phyloP scores from a whole-genome alignment of 2,329 filamentous ascomycete species.

The Clonostachys byssicola region DNA sequence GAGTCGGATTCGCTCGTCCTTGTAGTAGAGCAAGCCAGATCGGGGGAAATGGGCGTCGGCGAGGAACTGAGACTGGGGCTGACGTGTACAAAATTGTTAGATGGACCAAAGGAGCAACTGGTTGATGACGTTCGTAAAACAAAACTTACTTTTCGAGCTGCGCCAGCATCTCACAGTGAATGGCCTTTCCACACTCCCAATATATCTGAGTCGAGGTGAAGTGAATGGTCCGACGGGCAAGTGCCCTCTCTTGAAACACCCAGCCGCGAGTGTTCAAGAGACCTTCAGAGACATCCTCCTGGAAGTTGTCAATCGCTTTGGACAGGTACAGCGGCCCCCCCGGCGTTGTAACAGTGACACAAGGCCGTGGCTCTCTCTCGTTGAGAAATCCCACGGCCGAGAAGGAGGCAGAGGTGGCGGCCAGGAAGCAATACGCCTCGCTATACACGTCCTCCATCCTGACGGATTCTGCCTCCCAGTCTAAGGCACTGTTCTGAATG shows the following conservation, averaged over 20 bases:
- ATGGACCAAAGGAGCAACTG: too few relatives aligned
- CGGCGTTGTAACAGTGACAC: not conserved
- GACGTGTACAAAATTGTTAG: too few relatives aligned
- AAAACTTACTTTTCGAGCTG: not conserved
- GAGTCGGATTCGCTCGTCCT: not conserved
- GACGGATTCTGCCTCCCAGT: conserved; percentile 16
- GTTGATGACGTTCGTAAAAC: too few relatives aligned
- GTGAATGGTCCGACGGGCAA: not conserved
- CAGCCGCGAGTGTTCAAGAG: not conserved
- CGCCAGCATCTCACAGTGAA: not conserved
- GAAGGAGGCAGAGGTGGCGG: not conserved
- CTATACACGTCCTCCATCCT: conserved; percentile 11
- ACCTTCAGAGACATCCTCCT: not conserved
- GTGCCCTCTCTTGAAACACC: not conserved
- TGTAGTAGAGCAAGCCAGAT: not conserved
- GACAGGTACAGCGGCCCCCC: not conserved
- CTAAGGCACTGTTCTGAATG: conserved; percentile 13
- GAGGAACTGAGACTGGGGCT: not conserved
- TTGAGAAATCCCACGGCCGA: not conserved
- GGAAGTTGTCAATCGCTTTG: not conserved
- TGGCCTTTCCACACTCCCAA: not conserved
- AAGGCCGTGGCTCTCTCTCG: not conserved
- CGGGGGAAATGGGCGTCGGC: not conserved
- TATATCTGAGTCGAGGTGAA: not conserved
- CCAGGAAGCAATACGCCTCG: not conserved